Percentiles rank a stretch among this genome's conserved stretches.
Conservation (phyloP, 352 stramenopile species). For the Elongisporangium prolatum region DNA sequence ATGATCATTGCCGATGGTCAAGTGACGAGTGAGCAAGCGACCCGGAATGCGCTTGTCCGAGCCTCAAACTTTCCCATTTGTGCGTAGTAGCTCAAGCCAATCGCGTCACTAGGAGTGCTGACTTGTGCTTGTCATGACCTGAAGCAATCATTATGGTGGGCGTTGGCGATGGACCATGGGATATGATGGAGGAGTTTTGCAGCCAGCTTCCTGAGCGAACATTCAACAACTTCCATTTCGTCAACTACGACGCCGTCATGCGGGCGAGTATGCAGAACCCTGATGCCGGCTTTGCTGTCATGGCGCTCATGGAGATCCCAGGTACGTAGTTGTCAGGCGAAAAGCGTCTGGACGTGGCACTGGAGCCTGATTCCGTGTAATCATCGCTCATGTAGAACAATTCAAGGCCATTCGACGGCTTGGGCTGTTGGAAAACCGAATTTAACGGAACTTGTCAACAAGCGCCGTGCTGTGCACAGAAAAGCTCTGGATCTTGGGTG, state of each 20-base stretch:
- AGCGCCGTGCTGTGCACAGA: too few relatives aligned
- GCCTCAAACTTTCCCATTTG: conserved; percentile 64
- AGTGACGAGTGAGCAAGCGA: conserved; percentile 52
- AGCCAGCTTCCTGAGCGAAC: neutral
- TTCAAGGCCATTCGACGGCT: neutral
- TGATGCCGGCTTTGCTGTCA: conserved; percentile 35
- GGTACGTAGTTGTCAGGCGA: conserved; percentile 6
- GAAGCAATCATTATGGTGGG: conserved; percentile 42
- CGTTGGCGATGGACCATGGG: conserved; percentile 48
- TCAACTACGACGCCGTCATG: neutral
- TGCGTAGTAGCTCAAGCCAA: conserved; percentile 12
- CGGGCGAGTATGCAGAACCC: conserved; percentile 18
- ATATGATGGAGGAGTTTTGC: neutral
- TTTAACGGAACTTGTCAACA: too few relatives aligned
- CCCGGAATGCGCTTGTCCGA: conserved; percentile 51
- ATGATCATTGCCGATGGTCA: conserved; percentile 64
- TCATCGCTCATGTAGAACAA: neutral
- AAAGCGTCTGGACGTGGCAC: neutral
- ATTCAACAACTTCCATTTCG: neutral
- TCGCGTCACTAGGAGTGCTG: neutral
- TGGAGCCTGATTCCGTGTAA: neutral
- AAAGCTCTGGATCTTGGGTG: too few relatives aligned
- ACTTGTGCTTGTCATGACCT: neutral
- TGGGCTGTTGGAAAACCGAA: neutral
- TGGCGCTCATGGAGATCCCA: conserved; percentile 44